Base-by-base conservation (phyloP, 768 basidiomycete genomes). In the Mycena kentingensis region DNA sequence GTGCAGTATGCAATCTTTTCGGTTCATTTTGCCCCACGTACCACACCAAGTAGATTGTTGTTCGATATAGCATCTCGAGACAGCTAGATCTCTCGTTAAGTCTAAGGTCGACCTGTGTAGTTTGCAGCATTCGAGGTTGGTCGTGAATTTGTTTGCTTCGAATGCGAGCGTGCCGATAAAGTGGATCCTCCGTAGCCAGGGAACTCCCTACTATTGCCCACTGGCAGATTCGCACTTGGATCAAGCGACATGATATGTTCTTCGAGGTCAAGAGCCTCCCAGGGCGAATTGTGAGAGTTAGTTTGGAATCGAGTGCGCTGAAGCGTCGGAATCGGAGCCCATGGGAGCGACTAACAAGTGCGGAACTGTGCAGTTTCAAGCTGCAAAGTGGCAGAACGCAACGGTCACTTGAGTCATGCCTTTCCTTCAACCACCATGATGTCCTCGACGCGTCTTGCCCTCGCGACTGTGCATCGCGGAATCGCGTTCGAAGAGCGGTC, bases 401-500 rank as follows among this genome's bases (percentile, higher is more conserved):
- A n/a, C n/a, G n/a, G n/a, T n/a, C n/a, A n/a, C n/a, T n/a, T n/a
- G n/a, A n/a, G n/a, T n/a, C n/a, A n/a, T n/a, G n/a, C n/a, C n/a
- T n/a, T n/a, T n/a, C n/a, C n/a, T n/a, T n/a, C n/a, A n/a, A n/a
- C n/a, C n/a, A n/a, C n/a, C n/a, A n/a, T n/a, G n/a, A n/a, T n/a
- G n/a, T 57, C 51, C 3, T 22, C 19, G 8, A 38, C 28, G 36
- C 2, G 47, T 3, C 31, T 43, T 0, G 15, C 26, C 31, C 46
- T 66, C n/a, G 81, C 88, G 3, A 74, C 83, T 0, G 81, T 86
- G 1, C 80, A 85, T 49, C 79, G 84, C 26, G 93, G 93, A 2
- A 76, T 70, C 2, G 81, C 82, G 0, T 97, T 93, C 63, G 93
- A 97, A 65, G 65, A 80, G 24, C 81, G 85, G 2, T 84, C 86